phyloP scores from a whole-genome alignment of 75 land plant species.

The Chamaecyparis obtusa region DNA sequence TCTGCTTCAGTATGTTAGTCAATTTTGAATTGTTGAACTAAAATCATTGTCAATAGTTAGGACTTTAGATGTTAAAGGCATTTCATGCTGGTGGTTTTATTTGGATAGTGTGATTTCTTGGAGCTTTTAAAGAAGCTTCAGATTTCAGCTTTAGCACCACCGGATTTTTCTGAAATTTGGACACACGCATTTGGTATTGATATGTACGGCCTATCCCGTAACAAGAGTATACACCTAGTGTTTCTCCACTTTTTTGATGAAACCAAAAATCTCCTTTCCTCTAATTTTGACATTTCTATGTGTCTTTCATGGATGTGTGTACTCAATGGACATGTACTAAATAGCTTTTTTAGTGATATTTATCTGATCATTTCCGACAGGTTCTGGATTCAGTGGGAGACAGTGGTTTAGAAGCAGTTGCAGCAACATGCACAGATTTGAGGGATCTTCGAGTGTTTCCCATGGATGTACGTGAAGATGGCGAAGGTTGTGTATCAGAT shows the following conservation, averaged over 20 bases:
- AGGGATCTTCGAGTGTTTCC: constrained; percentile 84
- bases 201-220: background rate
- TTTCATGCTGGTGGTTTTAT: background rate
- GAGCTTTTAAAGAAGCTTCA: background rate
- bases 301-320: background rate
- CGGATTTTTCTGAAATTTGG: too few species aligned
- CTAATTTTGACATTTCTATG: background rate
- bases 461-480: constrained; percentile 44
- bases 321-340: background rate
- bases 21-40: background rate
- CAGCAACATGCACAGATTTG: constrained; percentile 70
- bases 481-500: constrained; percentile 69
- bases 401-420: constrained; percentile 69
- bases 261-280: background rate
- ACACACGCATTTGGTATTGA: background rate
- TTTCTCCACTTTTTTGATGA: background rate
- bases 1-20: background rate
- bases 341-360: background rate
- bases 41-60: background rate
- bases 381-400: constrained; percentile 79
- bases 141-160: background rate
- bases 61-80: background rate
- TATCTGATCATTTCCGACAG: constrained; percentile 18
- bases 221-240: background rate
- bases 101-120: background rate